A percentile compares a stretch with the other conserved stretches of the same genome.
Conservation (phyloP, 148 eudicot genomes). For the Nepenthes mirabilis region DNA sequence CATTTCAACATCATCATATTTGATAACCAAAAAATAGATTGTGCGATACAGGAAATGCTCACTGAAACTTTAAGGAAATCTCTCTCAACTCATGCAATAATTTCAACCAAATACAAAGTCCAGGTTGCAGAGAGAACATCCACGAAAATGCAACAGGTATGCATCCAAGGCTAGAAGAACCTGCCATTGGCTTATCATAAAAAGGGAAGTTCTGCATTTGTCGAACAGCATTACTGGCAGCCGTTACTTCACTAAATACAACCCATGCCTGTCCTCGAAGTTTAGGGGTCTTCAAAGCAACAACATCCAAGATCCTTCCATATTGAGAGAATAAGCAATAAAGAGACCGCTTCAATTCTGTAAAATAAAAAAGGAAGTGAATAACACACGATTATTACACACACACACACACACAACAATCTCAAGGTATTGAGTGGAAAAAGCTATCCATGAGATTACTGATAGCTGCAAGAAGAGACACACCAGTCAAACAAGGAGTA, state of each 20-base stretch:
- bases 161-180: conserved; percentile 4
- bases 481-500: too few relatives aligned
- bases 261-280: conserved; percentile 98
- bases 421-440: not conserved
- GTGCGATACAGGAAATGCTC: too few relatives aligned
- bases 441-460: not conserved
- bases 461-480: too few relatives aligned
- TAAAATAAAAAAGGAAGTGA: conserved; percentile 4
- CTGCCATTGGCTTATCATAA: conserved; percentile 87
- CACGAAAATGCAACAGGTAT: not conserved
- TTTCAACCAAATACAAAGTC: not conserved
- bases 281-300: conserved; percentile 73
- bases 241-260: conserved; percentile 80
- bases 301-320: conserved; percentile 84
- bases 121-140: not conserved
- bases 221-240: conserved; percentile 95
- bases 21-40: too few relatives aligned
- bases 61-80: too few relatives aligned
- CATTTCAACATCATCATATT: too few relatives aligned
- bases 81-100: not conserved
- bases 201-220: conserved; percentile 96
- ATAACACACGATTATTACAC: not conserved
- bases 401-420: not conserved
- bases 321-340: conserved; percentile 94
- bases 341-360: conserved; percentile 93